Conservation (phyloP, 805 yeast genomes). For the Myxozyma neglecta region DNA sequence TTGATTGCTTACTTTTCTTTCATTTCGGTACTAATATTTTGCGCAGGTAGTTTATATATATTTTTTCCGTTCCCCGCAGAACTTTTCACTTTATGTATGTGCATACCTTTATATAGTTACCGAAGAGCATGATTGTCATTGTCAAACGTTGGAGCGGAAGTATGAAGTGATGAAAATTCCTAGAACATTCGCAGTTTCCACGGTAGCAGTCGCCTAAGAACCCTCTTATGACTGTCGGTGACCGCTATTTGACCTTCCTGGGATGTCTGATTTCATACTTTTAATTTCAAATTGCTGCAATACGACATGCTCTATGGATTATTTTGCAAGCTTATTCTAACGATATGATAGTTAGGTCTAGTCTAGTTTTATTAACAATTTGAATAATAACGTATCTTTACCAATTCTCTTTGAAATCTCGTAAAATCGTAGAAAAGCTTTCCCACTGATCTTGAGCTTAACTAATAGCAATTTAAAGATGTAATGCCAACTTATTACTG, state of each 20-base stretch:
- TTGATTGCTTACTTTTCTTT: not conserved
- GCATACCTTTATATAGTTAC: too few species aligned
- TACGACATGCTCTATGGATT: not conserved
- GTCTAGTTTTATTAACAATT: not conserved
- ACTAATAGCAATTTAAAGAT: too few species aligned
- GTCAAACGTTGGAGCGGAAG: not conserved
- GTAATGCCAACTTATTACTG: not conserved
- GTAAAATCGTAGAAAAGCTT: not conserved
- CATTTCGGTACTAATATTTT: not conserved
- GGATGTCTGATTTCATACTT: slow-evolving; percentile 30
- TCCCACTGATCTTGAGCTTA: too few species aligned
- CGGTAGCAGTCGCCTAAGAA: slow-evolving; percentile 34
- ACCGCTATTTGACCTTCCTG: slow-evolving; percentile 34
- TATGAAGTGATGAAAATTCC: slow-evolving; percentile 29
- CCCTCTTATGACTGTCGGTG: slow-evolving; percentile 33
- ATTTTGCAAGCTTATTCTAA: not conserved
- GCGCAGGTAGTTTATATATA: too few species aligned
- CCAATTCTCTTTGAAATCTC: not conserved
- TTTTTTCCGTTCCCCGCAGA: too few species aligned
- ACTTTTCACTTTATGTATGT: too few species aligned
- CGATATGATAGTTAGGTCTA: not conserved
- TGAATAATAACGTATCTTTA: not conserved
- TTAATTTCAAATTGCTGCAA: not conserved
- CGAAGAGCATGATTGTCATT: not conserved
- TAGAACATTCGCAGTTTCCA: slow-evolving; percentile 33